A percentile compares a stretch with the other conserved stretches of the same genome.
These are phyloP conservation scores for Trichodelitschia bisporula DNA, from an alignment of 495 filamentous ascomycete genomes.

Conservation along the genomic window DNA sequence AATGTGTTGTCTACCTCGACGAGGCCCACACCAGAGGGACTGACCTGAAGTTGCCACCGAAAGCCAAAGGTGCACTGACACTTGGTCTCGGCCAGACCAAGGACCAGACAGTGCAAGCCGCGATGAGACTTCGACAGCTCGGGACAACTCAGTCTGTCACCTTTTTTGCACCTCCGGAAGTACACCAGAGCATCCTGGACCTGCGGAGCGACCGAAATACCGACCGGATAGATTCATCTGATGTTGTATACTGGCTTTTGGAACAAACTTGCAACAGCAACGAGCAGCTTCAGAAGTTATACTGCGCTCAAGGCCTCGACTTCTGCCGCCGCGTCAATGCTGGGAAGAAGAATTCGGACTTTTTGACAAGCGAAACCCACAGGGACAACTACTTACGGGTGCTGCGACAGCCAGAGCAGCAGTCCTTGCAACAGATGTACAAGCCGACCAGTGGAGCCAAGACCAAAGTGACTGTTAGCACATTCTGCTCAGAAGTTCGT, in stretches of 20 bases:
- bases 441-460: conserved; percentile 5
- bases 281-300: conserved; percentile 28
- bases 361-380: conserved; percentile 10
- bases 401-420: conserved; percentile 19
- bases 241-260: conserved; percentile 34
- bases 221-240: conserved; percentile 18
- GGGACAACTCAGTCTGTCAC: conserved; percentile 7
- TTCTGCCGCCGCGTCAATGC: conserved; percentile 24
- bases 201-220: conserved; percentile 1
- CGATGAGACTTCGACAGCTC: conserved; percentile 10
- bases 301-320: conserved; percentile 30
- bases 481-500: conserved; percentile 4
- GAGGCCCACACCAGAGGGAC: conserved; percentile 51
- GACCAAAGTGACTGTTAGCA: background rate
- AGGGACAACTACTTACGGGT: conserved; percentile 16
- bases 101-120: conserved; percentile 38
- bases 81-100: conserved; percentile 39
- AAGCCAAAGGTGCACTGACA: conserved; percentile 40
- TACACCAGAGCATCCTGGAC: conserved; percentile 18
- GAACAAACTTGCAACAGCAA: conserved; percentile 32
- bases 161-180: conserved; percentile 24
- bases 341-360: conserved; percentile 9
- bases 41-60: conserved; percentile 35
- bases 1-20: conserved; percentile 46
- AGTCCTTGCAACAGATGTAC: conserved; percentile 23